Conservation (phyloP, 805 yeast genomes). For the Torulaspora franciscae region DNA sequence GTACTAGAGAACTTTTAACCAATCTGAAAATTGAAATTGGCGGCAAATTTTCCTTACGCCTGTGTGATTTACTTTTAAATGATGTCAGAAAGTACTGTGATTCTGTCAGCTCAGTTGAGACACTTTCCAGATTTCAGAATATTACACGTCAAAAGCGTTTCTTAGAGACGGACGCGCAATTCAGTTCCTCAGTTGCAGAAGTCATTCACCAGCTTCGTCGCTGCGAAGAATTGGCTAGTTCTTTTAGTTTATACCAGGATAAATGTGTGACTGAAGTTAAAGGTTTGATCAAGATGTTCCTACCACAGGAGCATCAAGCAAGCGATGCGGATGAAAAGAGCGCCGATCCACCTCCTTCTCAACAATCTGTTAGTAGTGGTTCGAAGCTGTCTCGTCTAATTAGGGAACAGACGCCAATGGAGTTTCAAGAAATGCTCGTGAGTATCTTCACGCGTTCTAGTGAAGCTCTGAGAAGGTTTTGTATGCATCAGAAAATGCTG, state of each 20-base stretch:
- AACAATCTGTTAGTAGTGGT: slow-evolving; percentile 34
- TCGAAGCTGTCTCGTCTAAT: slow-evolving; percentile 45
- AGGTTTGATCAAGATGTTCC: slow-evolving; percentile 55
- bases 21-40: slow-evolving; percentile 63
- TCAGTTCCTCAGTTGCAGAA: slow-evolving; percentile 42
- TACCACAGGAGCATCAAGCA: slow-evolving; percentile 47
- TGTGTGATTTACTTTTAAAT: slow-evolving; percentile 49
- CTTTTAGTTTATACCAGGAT: slow-evolving; percentile 63
- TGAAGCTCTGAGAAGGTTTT: slow-evolving; percentile 68
- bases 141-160: slow-evolving; percentile 37
- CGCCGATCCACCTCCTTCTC: slow-evolving; percentile 11
- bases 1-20: slow-evolving; percentile 48
- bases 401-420: slow-evolving; percentile 62
- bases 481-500: slow-evolving; percentile 72
- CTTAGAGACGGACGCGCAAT: slow-evolving; percentile 37
- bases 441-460: slow-evolving; percentile 58
- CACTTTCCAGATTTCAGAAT: slow-evolving; percentile 44
- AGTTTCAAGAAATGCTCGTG: slow-evolving; percentile 66
- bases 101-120: slow-evolving; percentile 43
- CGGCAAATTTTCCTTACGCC: slow-evolving; percentile 54
- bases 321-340: slow-evolving; percentile 13
- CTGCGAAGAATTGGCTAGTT: slow-evolving; percentile 55
- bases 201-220: slow-evolving; percentile 54
- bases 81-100: slow-evolving; percentile 61
- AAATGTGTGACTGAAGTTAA: slow-evolving; percentile 66